phyloP scores from a whole-genome alignment of 176 grass and related monocot genomes.

The Bromus sterilis region DNA sequence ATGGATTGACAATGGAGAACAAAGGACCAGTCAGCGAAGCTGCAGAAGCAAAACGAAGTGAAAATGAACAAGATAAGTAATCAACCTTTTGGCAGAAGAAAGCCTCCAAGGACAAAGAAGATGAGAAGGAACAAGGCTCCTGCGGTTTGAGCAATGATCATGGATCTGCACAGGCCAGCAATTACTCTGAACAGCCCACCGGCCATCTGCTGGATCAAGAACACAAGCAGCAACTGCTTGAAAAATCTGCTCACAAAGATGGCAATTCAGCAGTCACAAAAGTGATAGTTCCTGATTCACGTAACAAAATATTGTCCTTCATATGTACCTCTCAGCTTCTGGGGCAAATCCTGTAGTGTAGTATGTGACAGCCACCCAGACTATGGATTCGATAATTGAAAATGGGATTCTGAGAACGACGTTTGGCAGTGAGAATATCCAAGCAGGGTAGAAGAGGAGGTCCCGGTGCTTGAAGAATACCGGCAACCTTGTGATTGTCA shows the following conservation, averaged over 20 bases:
- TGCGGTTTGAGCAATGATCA: constrained; percentile 91
- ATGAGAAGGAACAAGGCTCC: constrained; percentile 80
- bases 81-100: constrained; percentile 89
- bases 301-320: neutral
- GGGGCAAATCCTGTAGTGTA: constrained; percentile 86
- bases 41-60: neutral
- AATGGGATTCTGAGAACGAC: constrained; percentile 75
- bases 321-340: constrained; percentile 71
- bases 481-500: constrained; percentile 76
- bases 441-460: constrained; percentile 93
- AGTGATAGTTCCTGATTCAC: neutral
- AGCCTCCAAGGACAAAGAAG: constrained; percentile 89
- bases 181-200: constrained; percentile 80
- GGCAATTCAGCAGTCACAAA: constrained; percentile 7
- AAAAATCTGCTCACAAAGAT: constrained; percentile 69
- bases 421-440: constrained; percentile 82
- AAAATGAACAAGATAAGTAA: constrained; percentile 11
- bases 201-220: constrained; percentile 94
- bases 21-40: constrained; percentile 17
- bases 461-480: constrained; percentile 99
- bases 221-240: constrained; percentile 90
- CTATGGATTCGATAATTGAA: constrained; percentile 74
- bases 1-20: constrained; percentile 5
- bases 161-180: constrained; percentile 78
- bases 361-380: constrained; percentile 82